Conservation (phyloP, 2,329 filamentous ascomycete genomes). For the Aspergillus arachidicola region DNA sequence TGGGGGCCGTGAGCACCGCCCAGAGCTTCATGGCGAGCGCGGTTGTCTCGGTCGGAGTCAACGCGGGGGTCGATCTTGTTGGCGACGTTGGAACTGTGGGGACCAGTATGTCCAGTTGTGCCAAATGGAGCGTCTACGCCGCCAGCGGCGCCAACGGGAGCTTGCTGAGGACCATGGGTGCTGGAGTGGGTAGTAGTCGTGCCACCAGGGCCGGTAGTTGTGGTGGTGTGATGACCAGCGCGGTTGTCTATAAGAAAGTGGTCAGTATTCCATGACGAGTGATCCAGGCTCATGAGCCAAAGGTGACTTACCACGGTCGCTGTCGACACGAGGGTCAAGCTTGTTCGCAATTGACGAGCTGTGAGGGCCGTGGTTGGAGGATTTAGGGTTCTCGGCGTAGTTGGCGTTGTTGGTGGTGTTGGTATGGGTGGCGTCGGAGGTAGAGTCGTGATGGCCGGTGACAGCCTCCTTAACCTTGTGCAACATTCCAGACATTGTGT, state of each 20-base stretch:
- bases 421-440: neutral
- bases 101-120: constrained; percentile 4
- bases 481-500: constrained; percentile 46
- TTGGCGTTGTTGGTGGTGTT: neutral
- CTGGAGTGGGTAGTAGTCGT: neutral
- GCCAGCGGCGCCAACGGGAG: constrained; percentile 2
- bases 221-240: constrained; percentile 8
- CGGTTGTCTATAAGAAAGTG: constrained; percentile 3
- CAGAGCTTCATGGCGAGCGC: constrained; percentile 15
- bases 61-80: constrained; percentile 23
- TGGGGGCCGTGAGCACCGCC: constrained; percentile 43
- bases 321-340: constrained; percentile 23
- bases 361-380: constrained; percentile 20
- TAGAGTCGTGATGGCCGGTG: constrained; percentile 28
- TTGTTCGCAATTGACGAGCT: constrained; percentile 21
- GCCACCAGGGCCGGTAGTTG: constrained; percentile 5
- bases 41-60: constrained; percentile 19
- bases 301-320: constrained; percentile 16
- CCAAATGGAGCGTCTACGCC: neutral
- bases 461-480: constrained; percentile 51
- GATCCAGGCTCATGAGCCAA: neutral
- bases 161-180: constrained; percentile 1
- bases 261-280: neutral
- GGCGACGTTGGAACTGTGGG: constrained; percentile 34
- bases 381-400: neutral